phyloP scores from a whole-genome alignment of 352 stramenopile genomes.

The Pythium oligandrum region DNA sequence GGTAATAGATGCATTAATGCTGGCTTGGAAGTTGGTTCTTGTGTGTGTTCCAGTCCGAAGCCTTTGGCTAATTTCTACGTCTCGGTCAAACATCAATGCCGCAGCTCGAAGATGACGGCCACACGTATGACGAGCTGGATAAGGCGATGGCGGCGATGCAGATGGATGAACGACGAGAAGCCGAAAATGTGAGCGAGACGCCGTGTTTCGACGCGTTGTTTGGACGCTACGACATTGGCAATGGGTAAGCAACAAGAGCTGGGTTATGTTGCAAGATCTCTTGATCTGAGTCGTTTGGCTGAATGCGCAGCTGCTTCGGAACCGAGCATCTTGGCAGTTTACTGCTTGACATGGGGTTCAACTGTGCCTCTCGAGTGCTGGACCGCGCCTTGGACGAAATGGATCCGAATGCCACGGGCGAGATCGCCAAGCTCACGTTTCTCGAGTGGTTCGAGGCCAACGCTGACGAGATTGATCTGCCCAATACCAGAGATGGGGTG shows the following conservation, averaged over 20 bases:
- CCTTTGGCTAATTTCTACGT: too few species aligned
- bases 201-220: slow-evolving; percentile 66
- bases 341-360: slow-evolving; percentile 73
- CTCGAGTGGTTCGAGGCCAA: slow-evolving; percentile 74
- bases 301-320: slow-evolving; percentile 28
- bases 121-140: slow-evolving; percentile 10
- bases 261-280: too few species aligned
- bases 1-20: too few species aligned
- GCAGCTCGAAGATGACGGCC: slow-evolving; percentile 26
- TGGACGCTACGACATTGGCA: slow-evolving; percentile 35
- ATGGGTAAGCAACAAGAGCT: slow-evolving; percentile 17
- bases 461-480: slow-evolving; percentile 49
- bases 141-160: not conserved
- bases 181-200: slow-evolving; percentile 43
- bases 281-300: too few species aligned
- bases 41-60: too few species aligned
- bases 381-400: slow-evolving; percentile 62
- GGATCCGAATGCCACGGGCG: slow-evolving; percentile 58
- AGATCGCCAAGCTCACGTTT: slow-evolving; percentile 62
- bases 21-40: too few species aligned
- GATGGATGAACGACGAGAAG: slow-evolving; percentile 4
- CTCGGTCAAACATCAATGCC: not conserved
- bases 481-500: not conserved
- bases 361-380: slow-evolving; percentile 37
- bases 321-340: slow-evolving; percentile 57